Percentiles rank a stretch among this genome's conserved stretches.
phyloP scores from a whole-genome alignment of 441 rosid species.

The Populus hybrid region DNA sequence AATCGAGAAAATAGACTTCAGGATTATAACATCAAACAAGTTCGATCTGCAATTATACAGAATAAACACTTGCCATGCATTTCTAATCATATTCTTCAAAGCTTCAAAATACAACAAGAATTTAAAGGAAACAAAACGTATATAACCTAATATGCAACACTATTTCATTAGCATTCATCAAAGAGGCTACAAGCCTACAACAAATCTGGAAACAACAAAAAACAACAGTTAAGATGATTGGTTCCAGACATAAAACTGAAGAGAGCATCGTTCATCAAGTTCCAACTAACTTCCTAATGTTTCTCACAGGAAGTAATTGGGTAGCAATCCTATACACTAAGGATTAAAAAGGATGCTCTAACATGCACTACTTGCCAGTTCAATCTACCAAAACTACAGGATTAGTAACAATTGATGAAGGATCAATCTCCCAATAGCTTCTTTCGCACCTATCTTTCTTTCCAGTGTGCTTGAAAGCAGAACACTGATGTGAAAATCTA shows the following conservation, averaged over 20 bases:
- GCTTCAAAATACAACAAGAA: background rate
- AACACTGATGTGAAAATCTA: conserved; percentile 80
- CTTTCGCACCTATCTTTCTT: conserved; percentile 14
- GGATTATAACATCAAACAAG: background rate
- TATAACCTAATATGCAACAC: background rate
- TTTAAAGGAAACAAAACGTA: background rate
- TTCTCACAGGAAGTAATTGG: background rate
- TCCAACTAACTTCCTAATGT: conserved; percentile 3
- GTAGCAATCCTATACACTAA: background rate
- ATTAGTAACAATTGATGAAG: conserved; percentile 28
- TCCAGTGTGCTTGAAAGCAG: conserved; percentile 38
- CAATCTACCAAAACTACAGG: conserved; percentile 24
- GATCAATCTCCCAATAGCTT: conserved; percentile 51
- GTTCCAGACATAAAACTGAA: background rate
- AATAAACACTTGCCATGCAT: background rate
- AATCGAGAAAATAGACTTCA: background rate
- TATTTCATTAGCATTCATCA: background rate
- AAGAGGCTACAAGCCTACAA: background rate
- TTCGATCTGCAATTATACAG: background rate
- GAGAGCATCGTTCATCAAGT: background rate
- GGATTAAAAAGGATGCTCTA: background rate
- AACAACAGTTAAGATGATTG: background rate
- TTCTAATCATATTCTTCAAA: background rate
- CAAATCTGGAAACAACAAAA: background rate
- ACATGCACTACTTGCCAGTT: conserved; percentile 10